phyloP scores from a whole-genome alignment of 148 eudicot genomes.

The Arctostaphylos glauca region DNA sequence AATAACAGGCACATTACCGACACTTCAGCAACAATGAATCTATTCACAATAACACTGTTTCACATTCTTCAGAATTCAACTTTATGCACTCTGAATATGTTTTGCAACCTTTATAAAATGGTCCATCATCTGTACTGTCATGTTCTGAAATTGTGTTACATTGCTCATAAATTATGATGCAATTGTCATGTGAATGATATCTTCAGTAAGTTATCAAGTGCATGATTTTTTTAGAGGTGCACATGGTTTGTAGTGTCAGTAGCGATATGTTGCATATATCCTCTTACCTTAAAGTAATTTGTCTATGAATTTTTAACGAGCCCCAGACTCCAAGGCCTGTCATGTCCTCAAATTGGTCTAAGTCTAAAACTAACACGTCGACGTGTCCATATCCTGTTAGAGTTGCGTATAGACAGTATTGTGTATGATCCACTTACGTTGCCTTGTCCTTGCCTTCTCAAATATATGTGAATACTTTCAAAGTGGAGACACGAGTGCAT shows the following conservation, averaged over 20 bases:
- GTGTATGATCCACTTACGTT: neutral
- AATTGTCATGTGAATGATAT: neutral
- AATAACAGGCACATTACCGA: neutral
- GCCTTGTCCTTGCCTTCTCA: neutral
- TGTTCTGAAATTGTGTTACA: neutral
- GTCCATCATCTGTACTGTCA: neutral
- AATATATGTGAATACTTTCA: too few species aligned
- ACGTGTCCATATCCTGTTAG: neutral
- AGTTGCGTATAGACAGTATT: neutral
- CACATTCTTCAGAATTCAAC: neutral
- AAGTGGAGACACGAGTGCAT: too few species aligned
- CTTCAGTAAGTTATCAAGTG: neutral
- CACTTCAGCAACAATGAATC: neutral
- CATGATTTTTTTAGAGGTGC: neutral
- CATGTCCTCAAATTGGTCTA: too few species aligned
- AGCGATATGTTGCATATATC: too few species aligned
- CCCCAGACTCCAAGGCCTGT: too few species aligned
- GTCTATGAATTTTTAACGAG: too few species aligned
- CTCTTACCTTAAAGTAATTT: too few species aligned
- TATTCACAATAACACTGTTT: neutral
- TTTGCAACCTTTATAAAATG: neutral
- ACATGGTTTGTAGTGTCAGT: too few species aligned
- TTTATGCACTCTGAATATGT: neutral
- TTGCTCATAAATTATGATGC: neutral
- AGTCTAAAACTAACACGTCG: neutral